Percentiles rank a stretch among this genome's conserved stretches.
Evolutionary conservation across 192 early-diverging fungal species (phyloP).

Genomic region (Oehlia diaphana): DNA sequence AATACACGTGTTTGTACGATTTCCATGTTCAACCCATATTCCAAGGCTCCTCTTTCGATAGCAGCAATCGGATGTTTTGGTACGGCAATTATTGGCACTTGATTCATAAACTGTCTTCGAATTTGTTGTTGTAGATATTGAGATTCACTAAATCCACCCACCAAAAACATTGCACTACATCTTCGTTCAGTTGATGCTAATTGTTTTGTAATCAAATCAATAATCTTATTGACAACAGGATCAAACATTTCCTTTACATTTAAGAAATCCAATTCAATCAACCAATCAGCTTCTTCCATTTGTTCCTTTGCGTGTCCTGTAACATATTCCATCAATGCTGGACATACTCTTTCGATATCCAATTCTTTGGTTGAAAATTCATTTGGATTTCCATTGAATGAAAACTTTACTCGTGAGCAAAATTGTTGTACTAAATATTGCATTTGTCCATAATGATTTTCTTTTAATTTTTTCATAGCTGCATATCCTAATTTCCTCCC

Average conservation of each 20-base stretch:
- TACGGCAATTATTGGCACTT: slow-evolving; percentile 51
- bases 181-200: slow-evolving; percentile 41
- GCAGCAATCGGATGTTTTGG: slow-evolving; percentile 55
- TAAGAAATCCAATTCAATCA: slow-evolving; percentile 48
- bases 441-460: slow-evolving; percentile 31
- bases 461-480: slow-evolving; percentile 39
- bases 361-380: slow-evolving; percentile 8
- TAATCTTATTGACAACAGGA: slow-evolving; percentile 54
- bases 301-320: slow-evolving; percentile 39
- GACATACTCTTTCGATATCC: slow-evolving; percentile 29
- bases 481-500: slow-evolving; percentile 45
- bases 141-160: slow-evolving; percentile 57
- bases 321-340: slow-evolving; percentile 28
- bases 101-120: slow-evolving; percentile 42
- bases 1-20: slow-evolving; percentile 27
- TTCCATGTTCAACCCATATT: slow-evolving; percentile 25
- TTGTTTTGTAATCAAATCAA: slow-evolving; percentile 53
- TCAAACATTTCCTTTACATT: slow-evolving; percentile 57
- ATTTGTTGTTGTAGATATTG: slow-evolving; percentile 51
- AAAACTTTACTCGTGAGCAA: slow-evolving; percentile 18
- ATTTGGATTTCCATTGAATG: slow-evolving; percentile 21
- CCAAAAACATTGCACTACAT: slow-evolving; percentile 54
- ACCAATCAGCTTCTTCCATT: slow-evolving; percentile 49
- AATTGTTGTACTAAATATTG: slow-evolving; percentile 32
- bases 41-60: slow-evolving; percentile 48